Base-by-base conservation (phyloP, 2,329 filamentous ascomycete species). In the Tolypocladium paradoxum region DNA sequence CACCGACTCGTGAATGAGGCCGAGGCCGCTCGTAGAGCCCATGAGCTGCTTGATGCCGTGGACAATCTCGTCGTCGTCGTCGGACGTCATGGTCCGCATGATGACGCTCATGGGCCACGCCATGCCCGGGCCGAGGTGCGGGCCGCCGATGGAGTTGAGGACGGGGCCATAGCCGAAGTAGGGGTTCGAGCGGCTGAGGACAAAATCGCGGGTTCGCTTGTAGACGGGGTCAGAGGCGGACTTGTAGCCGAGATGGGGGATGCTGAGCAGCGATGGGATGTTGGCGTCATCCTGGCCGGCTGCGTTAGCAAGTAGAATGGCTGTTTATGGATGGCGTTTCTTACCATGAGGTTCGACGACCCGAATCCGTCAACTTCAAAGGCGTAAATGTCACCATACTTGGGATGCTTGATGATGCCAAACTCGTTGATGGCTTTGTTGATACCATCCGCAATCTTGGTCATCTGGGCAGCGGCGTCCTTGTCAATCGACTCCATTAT, bases 101-200 rank as follows among this genome's bases (percentile, higher is more conserved):
- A 95, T 82, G 58, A 88, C 76, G 47, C 83, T 87, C 88, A 95
- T 95, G 1, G 90, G 90, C 90, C 90, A 95, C 18, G 88, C 89
- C 64, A 85, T 84, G 54, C 84, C 78, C 2, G 90, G 78, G 0
- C 77, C 75, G 9, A 73, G 66, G 58, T 81, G 77, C 27, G 77
- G 77, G 0, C 77, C 76, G 14, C 78, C 78, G 0, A 76, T 73
- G 31, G 73, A 73, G 56, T 73, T 77, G 56, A 81, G 66, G 18
- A 77, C 72, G 3, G 76, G 75, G 0, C 78, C 78, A 22, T 70
- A 71, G 70, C 78, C 76, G 54, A 74, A 95, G 66, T 90, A 92
- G 0, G 88, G 88, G 61, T 92, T 92, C 0, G 82, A 83, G 1
- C 75, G 68, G 52, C 79, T 78, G 43, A 91, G 76, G 53, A 90